phyloP scores from a whole-genome alignment of 1,284 basidiomycete genomes.

The Leccinum brunneo-olivaceum region DNA sequence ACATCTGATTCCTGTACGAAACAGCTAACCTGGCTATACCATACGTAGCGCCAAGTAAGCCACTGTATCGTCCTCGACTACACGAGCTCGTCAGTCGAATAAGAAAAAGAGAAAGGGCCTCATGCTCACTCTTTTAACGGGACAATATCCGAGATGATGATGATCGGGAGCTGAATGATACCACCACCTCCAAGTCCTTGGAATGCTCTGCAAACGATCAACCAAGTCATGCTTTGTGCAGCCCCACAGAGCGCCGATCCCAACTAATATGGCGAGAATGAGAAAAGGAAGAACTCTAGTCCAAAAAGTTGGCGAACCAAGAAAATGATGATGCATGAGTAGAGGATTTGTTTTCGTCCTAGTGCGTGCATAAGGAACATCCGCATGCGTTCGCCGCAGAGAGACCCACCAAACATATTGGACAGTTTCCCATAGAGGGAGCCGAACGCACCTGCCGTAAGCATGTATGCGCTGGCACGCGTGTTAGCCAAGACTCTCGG shows the following conservation, averaged over 20 bases:
- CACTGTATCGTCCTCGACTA: conserved; percentile 72
- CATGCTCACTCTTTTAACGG: conserved; percentile 61
- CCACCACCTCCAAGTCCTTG: conserved; percentile 84
- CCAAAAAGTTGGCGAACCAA: conserved; percentile 44
- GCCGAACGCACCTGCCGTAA: conserved; percentile 58
- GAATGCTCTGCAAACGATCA: conserved; percentile 69
- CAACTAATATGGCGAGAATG: conserved; percentile 38
- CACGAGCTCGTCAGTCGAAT: conserved; percentile 1
- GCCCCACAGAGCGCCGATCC: conserved; percentile 80
- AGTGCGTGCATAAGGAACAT: not conserved
- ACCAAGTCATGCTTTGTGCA: conserved; percentile 71
- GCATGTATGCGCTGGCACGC: conserved; percentile 58
- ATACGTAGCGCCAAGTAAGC: conserved; percentile 73
- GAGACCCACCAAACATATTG: conserved; percentile 41
- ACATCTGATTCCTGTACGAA: conserved; percentile 32
- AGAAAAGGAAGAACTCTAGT: not conserved
- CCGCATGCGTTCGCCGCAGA: conserved; percentile 49
- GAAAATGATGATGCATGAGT: conserved; percentile 62
- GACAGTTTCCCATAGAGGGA: conserved; percentile 75
- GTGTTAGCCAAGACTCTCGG: not conserved
- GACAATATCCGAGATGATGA: conserved; percentile 78
- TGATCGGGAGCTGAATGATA: conserved; percentile 58
- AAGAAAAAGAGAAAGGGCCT: not conserved
- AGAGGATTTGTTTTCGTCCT: conserved; percentile 74
- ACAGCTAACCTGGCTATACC: conserved; percentile 43